phyloP scores from a whole-genome alignment of 352 stramenopile species.

The Pythium dissotocum region DNA sequence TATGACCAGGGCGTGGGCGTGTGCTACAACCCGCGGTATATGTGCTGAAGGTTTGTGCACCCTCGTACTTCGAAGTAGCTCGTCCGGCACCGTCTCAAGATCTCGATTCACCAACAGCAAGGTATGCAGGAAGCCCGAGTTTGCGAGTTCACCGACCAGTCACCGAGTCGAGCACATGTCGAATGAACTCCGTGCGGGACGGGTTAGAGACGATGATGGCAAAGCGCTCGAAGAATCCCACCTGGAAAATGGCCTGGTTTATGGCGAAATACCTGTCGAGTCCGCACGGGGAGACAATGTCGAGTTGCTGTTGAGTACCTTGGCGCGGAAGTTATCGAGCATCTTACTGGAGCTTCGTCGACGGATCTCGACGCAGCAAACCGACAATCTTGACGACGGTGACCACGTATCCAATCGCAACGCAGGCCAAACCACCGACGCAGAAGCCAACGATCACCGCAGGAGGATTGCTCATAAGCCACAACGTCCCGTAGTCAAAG shows the following conservation, averaged over 20 bases:
- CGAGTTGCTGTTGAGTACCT: too few relatives aligned
- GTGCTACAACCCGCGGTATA: conserved; percentile 33
- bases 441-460: background rate
- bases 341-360: too few relatives aligned
- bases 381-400: too few relatives aligned
- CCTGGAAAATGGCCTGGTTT: conserved; percentile 26
- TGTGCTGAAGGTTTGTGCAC: conserved; percentile 35
- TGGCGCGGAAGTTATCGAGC: too few relatives aligned
- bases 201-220: conserved; percentile 34
- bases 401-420: too few relatives aligned
- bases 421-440: too few relatives aligned
- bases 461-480: conserved; percentile 26
- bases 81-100: conserved; percentile 24
- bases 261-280: too few relatives aligned
- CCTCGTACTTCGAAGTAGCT: conserved; percentile 25
- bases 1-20: conserved; percentile 6
- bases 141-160: conserved; percentile 32
- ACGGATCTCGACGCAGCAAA: too few relatives aligned
- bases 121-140: conserved; percentile 33
- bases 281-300: too few relatives aligned
- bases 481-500: conserved; percentile 41
- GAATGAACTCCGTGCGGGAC: conserved; percentile 32
- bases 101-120: conserved; percentile 39
- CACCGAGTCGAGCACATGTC: conserved; percentile 35
- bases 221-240: conserved; percentile 37